Conservation (phyloP, 2,329 filamentous ascomycete genomes). For the Aspergillus sp. region DNA sequence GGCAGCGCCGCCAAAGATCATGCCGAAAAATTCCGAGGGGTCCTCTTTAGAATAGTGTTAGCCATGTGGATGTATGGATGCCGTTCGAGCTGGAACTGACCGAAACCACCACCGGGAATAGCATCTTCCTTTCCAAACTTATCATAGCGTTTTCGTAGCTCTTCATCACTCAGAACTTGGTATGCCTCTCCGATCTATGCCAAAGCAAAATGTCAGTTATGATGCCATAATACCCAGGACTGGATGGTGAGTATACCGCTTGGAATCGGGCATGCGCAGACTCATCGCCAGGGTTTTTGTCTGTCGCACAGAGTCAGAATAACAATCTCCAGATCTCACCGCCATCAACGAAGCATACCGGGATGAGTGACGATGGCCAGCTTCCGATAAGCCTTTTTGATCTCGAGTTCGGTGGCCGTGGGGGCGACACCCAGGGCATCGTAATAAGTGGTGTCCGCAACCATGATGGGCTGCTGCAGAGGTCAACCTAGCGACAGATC, state of each 20-base stretch:
- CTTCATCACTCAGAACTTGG: conserved; percentile 76
- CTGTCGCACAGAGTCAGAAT: conserved; percentile 41
- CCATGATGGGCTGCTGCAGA: conserved; percentile 53
- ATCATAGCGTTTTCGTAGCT: conserved; percentile 88
- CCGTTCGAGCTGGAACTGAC: conserved; percentile 36
- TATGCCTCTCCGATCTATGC: conserved; percentile 64
- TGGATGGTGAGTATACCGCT: conserved; percentile 51
- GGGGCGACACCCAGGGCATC: conserved; percentile 80
- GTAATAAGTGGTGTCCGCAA: conserved; percentile 84
- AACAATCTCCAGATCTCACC: too few species aligned
- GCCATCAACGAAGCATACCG: conserved; percentile 45
- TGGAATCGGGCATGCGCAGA: conserved; percentile 93
- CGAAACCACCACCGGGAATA: conserved; percentile 85
- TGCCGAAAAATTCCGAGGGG: conserved; percentile 94
- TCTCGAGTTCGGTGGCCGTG: conserved; percentile 82
- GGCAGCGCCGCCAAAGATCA: conserved; percentile 95
- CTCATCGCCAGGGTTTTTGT: conserved; percentile 97
- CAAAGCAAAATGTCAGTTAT: background rate
- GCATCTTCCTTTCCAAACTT: conserved; percentile 95
- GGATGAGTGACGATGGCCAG: conserved; percentile 91
- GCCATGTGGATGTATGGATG: background rate
- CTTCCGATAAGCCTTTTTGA: conserved; percentile 96
- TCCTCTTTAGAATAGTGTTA: conserved; percentile 55
- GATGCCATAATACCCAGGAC: too few species aligned
- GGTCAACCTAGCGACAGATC: background rate